Evolutionary conservation across 2,329 filamentous ascomycete genomes (phyloP).

Genomic region (Orbilia quercus): DNA sequence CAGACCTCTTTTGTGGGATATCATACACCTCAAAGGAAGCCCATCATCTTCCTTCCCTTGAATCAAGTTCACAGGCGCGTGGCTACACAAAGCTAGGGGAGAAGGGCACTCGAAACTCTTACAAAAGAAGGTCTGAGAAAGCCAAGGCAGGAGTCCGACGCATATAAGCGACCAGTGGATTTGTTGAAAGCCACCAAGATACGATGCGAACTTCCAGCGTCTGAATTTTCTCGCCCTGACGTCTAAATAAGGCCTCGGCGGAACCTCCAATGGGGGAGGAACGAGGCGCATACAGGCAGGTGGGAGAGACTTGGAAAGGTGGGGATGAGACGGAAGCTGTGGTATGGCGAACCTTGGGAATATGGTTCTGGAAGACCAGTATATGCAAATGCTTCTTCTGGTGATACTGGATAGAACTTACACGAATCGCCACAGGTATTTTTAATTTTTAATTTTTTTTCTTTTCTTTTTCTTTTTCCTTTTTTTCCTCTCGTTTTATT

Average conservation of each 20-base stretch:
- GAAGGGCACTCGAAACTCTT: constrained; percentile 28
- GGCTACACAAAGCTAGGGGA: constrained; percentile 54
- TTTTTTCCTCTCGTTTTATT: constrained; percentile 36
- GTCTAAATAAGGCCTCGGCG: constrained; percentile 35
- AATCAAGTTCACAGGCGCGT: constrained; percentile 47
- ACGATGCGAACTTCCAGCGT: constrained; percentile 26
- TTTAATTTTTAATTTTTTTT: constrained; percentile 33
- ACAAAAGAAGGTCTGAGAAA: constrained; percentile 19
- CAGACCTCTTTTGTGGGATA: constrained; percentile 55
- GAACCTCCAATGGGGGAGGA: constrained; percentile 22
- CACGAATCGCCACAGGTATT: constrained; percentile 46
- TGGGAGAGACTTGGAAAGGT: constrained; percentile 5
- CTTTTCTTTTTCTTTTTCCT: constrained; percentile 23
- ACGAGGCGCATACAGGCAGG: constrained; percentile 18
- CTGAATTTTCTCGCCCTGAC: constrained; percentile 28
- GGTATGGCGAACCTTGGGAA: constrained; percentile 52
- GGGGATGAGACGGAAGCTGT: constrained; percentile 33
- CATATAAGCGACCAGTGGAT: constrained; percentile 48
- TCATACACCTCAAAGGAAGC: constrained; percentile 32
- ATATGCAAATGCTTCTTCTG: constrained; percentile 53
- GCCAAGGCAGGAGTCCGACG: constrained; percentile 35
- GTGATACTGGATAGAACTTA: constrained; percentile 56
- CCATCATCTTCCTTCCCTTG: constrained; percentile 27
- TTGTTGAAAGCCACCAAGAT: constrained; percentile 47
- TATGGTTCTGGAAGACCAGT: constrained; percentile 50